A percentile compares a stretch with the other conserved stretches of the same genome.
These are phyloP conservation scores for Saturnispora galanensis DNA, from an alignment of 805 yeast species.

Conservation along the genomic window DNA sequence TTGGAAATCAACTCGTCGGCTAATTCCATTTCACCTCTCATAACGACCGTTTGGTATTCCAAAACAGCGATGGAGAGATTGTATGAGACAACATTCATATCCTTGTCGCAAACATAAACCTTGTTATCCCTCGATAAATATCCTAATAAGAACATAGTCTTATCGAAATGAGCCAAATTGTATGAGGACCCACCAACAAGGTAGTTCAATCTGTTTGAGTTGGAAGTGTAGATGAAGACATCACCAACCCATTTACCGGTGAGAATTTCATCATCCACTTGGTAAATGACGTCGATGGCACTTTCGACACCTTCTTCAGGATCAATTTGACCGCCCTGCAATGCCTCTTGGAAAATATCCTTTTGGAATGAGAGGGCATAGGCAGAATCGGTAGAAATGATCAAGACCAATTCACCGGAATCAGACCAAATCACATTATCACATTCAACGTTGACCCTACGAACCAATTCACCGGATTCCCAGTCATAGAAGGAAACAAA, in stretches of 20 bases:
- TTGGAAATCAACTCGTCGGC: slow-evolving; percentile 58
- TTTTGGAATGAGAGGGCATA: slow-evolving; percentile 70
- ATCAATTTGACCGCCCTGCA: slow-evolving; percentile 47
- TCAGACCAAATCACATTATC: slow-evolving; percentile 85
- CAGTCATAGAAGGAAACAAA: slow-evolving; percentile 88
- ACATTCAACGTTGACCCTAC: slow-evolving; percentile 84
- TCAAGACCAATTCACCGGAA: slow-evolving; percentile 79
- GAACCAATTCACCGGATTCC: slow-evolving; percentile 77
- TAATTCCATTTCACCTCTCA: slow-evolving; percentile 88
- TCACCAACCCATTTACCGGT: slow-evolving; percentile 97
- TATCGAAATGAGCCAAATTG: slow-evolving; percentile 88
- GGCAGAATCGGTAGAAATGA: slow-evolving; percentile 60
- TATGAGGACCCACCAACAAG: slow-evolving; percentile 90
- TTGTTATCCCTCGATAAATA: slow-evolving; percentile 85
- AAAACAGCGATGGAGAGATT: slow-evolving; percentile 74
- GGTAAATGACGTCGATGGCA: slow-evolving; percentile 75
- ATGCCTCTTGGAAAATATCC: slow-evolving; percentile 54
- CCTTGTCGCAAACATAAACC: slow-evolving; percentile 85
- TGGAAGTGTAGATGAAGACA: slow-evolving; percentile 85
- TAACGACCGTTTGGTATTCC: slow-evolving; percentile 91
- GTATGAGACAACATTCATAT: slow-evolving; percentile 73
- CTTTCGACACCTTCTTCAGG: slow-evolving; percentile 85
- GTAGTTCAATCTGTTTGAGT: slow-evolving; percentile 81
- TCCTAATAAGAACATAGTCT: slow-evolving; percentile 76
- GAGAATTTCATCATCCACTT: slow-evolving; percentile 68